Base-by-base conservation (phyloP, 495 filamentous ascomycete genomes). In the Aspergillus cavernicola region DNA sequence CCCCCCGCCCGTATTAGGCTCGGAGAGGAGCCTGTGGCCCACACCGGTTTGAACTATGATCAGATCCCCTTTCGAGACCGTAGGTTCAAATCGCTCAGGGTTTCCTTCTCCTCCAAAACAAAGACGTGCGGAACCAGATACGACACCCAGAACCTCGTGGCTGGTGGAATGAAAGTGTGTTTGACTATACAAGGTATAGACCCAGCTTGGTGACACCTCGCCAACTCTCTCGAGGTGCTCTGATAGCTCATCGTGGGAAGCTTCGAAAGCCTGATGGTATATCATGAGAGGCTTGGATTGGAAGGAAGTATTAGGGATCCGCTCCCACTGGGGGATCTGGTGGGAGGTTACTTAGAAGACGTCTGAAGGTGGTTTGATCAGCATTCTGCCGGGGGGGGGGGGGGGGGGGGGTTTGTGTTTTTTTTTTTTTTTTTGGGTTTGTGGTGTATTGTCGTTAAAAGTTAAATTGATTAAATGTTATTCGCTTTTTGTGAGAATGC, bases 101-200 rank as follows among this genome's bases (percentile, higher is more conserved):
- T 88, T 88, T 5, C 72, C 69, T 60, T 87, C 84, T 24, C 80
- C 79, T 15, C 85, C 83, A 59, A 89, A 87, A 55, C 84, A 87
- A 20, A 89, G 70, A 28, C 66, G 75, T 8, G 85, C 84, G 11
- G 65, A 69, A 0, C 85, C 86, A 11, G 64, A 66, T 19, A 75
- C 73, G 24, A 88, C 72, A 38, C 74, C 80, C 3, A 90, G 73
- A 11, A 87, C 78, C 64, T 89, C 84, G 59, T 89, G 85, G 2
- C 78, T 75, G 1, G 79, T 86, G 39, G 68, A 78, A 60, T 89
- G 85, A 64, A 84, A 89, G 63, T 87, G 85, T 15, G 79, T 80
- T 16, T 70, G 72, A 40, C 57, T 66, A 66, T 83, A 87, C 85
- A 88, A 88, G 8, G 79, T 81, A 66, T 83, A 85, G 7, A 78